Base-by-base conservation (phyloP, 345 rosid genomes). In the Melastoma malabathricum region DNA sequence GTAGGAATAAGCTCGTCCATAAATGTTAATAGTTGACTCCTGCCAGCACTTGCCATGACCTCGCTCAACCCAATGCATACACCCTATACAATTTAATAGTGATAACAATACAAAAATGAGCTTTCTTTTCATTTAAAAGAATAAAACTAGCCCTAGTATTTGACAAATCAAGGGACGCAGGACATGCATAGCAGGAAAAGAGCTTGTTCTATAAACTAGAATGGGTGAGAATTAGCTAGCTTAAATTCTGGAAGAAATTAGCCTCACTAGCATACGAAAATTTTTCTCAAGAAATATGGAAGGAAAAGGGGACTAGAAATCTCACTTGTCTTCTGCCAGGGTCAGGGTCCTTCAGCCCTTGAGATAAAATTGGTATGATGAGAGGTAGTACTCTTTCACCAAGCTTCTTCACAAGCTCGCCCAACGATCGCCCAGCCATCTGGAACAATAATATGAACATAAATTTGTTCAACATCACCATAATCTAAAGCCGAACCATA, bases 301-400 rank as follows among this genome's bases (percentile, higher is more conserved):
- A 38, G 46, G 52, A 51, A 39, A 17, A 31, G 31, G n/a, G 23
- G n/a, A 59, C n/a, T 9, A 41, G 17, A 54, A 54, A 44, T 39
- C 68, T 73, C 74, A 92, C 97, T 61, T 92, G 98, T 84, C 98
- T 78, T 77, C 88, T 82, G 75, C 81, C 67, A 64, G 84, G 74
- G 75, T 69, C 77, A 45, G 86, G 77, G 68, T 84, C 82, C 69
- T 76, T 72, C 57, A 87, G 72, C 19, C 98, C 97, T 62, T 54
- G 60, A 23, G 98, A 78, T 67, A 92, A 73, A 60, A 87, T 87
- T 48, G 98, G 97, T 58, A 92, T 87, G 31, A 92, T 92, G 68
- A 76, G 65, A 61, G 98, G 98, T 74, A 92, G 98, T 53, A 92
- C 98, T 84, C 95, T 87, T 70, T 92, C 98, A 63, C 98, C 98